phyloP scores from a whole-genome alignment of 140 eudicot genomes.

The Cichorium intybus region DNA sequence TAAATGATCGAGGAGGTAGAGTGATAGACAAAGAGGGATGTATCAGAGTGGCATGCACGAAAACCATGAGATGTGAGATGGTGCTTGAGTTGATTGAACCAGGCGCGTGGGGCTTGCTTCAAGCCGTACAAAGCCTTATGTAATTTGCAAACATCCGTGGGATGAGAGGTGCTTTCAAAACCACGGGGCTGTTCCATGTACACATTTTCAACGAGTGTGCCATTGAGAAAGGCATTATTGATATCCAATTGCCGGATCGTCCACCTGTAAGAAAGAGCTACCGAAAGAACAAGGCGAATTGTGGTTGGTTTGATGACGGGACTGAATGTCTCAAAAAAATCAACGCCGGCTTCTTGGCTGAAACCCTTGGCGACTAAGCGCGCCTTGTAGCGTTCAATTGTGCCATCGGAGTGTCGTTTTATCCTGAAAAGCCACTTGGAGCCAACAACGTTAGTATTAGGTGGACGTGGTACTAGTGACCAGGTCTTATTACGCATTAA shows the following conservation, averaged over 20 bases:
- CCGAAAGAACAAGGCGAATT: neutral
- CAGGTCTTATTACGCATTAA: neutral
- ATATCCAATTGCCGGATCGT: too few species aligned
- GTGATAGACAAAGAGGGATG: neutral
- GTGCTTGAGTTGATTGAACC: neutral
- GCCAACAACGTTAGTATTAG: neutral
- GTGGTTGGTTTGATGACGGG: too few species aligned
- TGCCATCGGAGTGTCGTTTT: neutral
- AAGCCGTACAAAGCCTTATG: neutral
- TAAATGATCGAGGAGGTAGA: neutral
- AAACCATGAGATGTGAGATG: neutral
- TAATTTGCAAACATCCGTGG: neutral
- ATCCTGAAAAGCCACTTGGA: neutral
- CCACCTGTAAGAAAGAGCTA: neutral
- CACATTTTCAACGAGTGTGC: neutral
- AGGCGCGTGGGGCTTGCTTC: neutral
- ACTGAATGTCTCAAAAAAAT: neutral
- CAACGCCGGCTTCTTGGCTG: neutral
- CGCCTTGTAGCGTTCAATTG: too few species aligned
- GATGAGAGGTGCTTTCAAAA: neutral
- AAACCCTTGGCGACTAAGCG: neutral
- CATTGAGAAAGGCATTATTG: neutral
- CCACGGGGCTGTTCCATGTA: slow-evolving; percentile 1
- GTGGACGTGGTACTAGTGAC: neutral
- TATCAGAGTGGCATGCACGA: neutral